Percentiles rank a stretch among this genome's conserved stretches.
phyloP scores from a whole-genome alignment of 139 green algal genomes.

The Volvox reticuliferus region DNA sequence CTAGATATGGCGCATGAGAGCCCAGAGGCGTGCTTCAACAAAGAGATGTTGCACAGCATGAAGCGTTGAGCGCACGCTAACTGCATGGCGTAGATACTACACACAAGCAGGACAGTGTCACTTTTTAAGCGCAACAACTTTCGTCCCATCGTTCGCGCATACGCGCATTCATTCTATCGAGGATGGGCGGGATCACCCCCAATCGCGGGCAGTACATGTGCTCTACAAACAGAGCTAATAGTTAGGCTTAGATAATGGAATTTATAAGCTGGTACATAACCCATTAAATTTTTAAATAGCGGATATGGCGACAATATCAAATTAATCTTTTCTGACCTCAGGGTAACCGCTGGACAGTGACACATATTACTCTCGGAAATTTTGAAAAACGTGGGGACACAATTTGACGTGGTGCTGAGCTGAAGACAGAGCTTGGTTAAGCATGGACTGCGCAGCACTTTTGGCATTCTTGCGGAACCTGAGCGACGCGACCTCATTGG shows the following conservation, averaged over 20 bases:
- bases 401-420: neutral
- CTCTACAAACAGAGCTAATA: no score
- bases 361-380: neutral
- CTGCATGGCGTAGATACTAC: neutral
- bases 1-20: neutral
- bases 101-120: no score
- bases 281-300: constrained; percentile 1
- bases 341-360: no score
- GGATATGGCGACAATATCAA: neutral
- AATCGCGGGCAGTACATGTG: no score
- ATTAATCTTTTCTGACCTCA: no score
- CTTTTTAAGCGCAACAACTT: no score
- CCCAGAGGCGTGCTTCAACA: neutral
- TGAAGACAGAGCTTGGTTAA: neutral
- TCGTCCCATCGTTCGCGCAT: no score
- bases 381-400: neutral
- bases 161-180: no score
- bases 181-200: no score
- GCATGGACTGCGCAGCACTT: constrained; percentile 34
- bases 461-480: constrained; percentile 17
- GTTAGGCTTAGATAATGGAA: no score
- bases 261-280: no score
- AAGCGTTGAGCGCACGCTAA: neutral
- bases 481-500: neutral
- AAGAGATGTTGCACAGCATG: neutral